Evolutionary conservation across 495 filamentous ascomycete species (phyloP).

Genomic region (Xylaria venustula): DNA sequence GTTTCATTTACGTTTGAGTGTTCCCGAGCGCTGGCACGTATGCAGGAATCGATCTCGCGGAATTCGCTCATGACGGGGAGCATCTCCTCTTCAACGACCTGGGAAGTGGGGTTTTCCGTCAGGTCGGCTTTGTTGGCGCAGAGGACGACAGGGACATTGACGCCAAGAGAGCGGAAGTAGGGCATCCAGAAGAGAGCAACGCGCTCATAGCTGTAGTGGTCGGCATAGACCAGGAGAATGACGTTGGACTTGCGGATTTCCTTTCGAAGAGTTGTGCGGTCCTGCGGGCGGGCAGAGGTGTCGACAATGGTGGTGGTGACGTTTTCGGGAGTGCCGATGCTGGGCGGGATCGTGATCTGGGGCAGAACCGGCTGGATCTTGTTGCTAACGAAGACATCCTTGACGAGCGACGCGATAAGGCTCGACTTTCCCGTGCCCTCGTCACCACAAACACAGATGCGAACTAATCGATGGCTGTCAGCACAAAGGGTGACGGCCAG

Average conservation of each 20-base stretch:
- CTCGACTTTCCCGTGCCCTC: conserved; percentile 73
- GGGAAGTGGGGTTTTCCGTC: conserved; percentile 65
- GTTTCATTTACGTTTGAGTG: conserved; percentile 95
- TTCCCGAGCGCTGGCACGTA: conserved; percentile 90
- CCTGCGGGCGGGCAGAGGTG: conserved; percentile 92
- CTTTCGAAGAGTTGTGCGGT: conserved; percentile 80
- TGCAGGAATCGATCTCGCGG: conserved; percentile 97
- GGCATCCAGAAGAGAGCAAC: conserved; percentile 98
- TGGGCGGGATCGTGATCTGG: conserved; percentile 88
- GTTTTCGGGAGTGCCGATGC: conserved; percentile 85
- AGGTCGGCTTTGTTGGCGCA: conserved; percentile 97
- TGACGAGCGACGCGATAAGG: conserved; percentile 79
- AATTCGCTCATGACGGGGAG: conserved; percentile 97
- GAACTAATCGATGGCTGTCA: conserved; percentile 50
- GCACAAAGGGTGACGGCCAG: conserved; percentile 6
- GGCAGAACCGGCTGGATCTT: conserved; percentile 94
- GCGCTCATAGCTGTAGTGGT: conserved; percentile 97
- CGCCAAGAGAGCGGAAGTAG: conserved; percentile 91
- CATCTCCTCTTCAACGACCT: conserved; percentile 96
- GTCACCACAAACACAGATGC: conserved; percentile 95
- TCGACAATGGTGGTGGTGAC: conserved; percentile 95
- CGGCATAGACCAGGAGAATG: conserved; percentile 94
- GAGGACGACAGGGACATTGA: conserved; percentile 96
- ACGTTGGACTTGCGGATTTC: conserved; percentile 97
- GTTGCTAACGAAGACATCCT: conserved; percentile 88